These are phyloP conservation scores for Phialocephala subalpina DNA, from an alignment of 2,329 filamentous ascomycete species.

Conservation along the genomic window DNA sequence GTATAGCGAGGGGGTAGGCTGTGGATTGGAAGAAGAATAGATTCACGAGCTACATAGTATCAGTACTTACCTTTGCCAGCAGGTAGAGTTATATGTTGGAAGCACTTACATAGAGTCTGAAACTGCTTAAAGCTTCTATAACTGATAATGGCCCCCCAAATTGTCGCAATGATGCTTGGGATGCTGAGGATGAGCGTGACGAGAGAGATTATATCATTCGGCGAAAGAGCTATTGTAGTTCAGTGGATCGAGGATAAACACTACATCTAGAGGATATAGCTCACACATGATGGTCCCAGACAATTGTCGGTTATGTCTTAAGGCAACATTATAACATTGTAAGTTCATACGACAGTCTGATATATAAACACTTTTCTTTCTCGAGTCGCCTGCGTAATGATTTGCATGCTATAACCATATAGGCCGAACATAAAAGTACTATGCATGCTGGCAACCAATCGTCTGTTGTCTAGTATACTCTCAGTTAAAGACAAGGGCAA, in stretches of 20 bases:
- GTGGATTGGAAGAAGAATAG: slow-evolving; percentile 19
- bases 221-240: slow-evolving; percentile 22
- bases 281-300: slow-evolving; percentile 22
- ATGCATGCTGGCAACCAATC: slow-evolving; percentile 11
- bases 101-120: slow-evolving; percentile 22
- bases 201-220: slow-evolving; percentile 28
- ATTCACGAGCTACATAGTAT: slow-evolving; percentile 17
- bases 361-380: slow-evolving; percentile 14
- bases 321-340: not conserved
- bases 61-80: slow-evolving; percentile 9
- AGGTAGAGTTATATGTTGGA: slow-evolving; percentile 14
- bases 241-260: slow-evolving; percentile 11
- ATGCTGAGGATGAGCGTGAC: slow-evolving; percentile 29
- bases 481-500: slow-evolving; percentile 5
- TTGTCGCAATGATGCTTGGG: slow-evolving; percentile 30
- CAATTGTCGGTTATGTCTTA: slow-evolving; percentile 10
- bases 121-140: slow-evolving; percentile 31
- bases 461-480: not conserved
- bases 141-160: slow-evolving; percentile 24
- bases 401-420: slow-evolving; percentile 1
- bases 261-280: slow-evolving; percentile 10
- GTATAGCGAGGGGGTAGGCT: slow-evolving; percentile 12
- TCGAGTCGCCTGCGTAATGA: slow-evolving; percentile 6
- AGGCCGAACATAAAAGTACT: slow-evolving; percentile 16
- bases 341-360: not conserved